Percentiles rank a stretch among this genome's conserved stretches.
Evolutionary conservation across 805 yeast genomes (phyloP).

Genomic region (Starmerella stigmatis): DNA sequence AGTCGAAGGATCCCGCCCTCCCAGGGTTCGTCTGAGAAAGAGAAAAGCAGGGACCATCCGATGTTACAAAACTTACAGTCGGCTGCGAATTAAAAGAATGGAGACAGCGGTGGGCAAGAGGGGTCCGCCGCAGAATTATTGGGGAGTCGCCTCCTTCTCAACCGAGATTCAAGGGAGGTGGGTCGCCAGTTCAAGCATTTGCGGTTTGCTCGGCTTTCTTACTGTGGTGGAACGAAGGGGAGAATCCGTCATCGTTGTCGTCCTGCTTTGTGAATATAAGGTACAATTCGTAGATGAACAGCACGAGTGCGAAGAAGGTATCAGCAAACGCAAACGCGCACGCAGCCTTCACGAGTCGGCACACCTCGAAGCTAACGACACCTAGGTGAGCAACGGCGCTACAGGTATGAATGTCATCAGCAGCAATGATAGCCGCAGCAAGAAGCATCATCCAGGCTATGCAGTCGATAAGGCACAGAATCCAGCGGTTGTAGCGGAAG

Average conservation of each 20-base stretch:
- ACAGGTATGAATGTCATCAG: slow-evolving; percentile 11
- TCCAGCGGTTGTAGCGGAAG: slow-evolving; percentile 4
- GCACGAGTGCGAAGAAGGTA: not conserved
- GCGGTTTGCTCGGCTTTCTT: too few relatives aligned
- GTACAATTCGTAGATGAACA: slow-evolving; percentile 2
- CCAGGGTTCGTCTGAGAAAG: too few relatives aligned
- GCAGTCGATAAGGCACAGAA: slow-evolving; percentile 3
- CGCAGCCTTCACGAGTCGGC: slow-evolving; percentile 9
- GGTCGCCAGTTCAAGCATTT: too few relatives aligned
- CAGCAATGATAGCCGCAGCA: slow-evolving; percentile 9
- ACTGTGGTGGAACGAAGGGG: too few relatives aligned
- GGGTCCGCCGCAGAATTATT: too few relatives aligned
- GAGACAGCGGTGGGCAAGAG: not conserved
- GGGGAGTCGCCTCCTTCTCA: too few relatives aligned
- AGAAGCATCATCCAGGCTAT: slow-evolving; percentile 8
- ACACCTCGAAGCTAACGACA: not conserved
- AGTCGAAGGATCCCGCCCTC: too few relatives aligned
- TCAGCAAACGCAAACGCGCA: slow-evolving; percentile 6
- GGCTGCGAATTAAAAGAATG: not conserved
- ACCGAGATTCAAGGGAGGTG: too few relatives aligned
- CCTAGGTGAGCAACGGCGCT: not conserved
- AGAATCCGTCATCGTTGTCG: not conserved
- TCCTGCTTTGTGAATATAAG: not conserved
- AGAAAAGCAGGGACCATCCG: too few relatives aligned
- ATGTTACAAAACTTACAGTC: too few relatives aligned